Evolutionary conservation across 192 early-diverging fungal genomes (phyloP).

Genomic region (Tieghemiomyces parasiticus): DNA sequence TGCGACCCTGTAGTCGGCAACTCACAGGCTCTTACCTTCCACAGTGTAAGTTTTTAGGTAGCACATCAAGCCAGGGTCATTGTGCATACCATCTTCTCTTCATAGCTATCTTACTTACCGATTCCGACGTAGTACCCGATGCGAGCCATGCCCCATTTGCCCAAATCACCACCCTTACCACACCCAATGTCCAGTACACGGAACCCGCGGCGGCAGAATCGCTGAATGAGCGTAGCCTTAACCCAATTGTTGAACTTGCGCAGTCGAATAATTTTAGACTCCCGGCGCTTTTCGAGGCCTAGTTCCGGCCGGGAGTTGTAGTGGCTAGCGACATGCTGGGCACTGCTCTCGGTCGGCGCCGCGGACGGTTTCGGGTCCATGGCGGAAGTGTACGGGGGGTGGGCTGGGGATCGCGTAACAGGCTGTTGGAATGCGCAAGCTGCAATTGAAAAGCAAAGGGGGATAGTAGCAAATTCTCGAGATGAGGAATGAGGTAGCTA

Average conservation of each 20-base stretch:
- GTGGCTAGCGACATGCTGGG: constrained; percentile 48
- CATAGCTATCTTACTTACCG: constrained; percentile 38
- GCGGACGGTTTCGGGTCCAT: background rate
- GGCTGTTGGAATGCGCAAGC: no score
- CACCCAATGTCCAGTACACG: constrained; percentile 81
- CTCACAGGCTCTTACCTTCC: no score
- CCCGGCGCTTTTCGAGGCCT: constrained; percentile 51
- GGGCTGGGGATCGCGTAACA: no score
- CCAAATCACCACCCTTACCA: constrained; percentile 87
- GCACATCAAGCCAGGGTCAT: no score
- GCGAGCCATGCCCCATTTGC: constrained; percentile 57
- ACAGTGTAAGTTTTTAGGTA: no score
- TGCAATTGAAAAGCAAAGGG: no score
- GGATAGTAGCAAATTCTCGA: no score
- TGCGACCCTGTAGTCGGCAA: no score
- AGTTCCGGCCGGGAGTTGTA: constrained; percentile 79
- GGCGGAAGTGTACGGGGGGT: background rate
- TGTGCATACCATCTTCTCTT: no score
- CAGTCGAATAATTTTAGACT: constrained; percentile 73
- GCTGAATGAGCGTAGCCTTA: constrained; percentile 71
- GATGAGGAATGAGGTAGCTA: background rate
- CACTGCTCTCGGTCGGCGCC: no score
- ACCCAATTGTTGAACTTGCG: constrained; percentile 96
- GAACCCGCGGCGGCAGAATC: constrained; percentile 35
- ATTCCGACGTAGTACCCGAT: constrained; percentile 66